phyloP scores from a whole-genome alignment of 257 asterid genomes.

The Voacanga thouarsii region DNA sequence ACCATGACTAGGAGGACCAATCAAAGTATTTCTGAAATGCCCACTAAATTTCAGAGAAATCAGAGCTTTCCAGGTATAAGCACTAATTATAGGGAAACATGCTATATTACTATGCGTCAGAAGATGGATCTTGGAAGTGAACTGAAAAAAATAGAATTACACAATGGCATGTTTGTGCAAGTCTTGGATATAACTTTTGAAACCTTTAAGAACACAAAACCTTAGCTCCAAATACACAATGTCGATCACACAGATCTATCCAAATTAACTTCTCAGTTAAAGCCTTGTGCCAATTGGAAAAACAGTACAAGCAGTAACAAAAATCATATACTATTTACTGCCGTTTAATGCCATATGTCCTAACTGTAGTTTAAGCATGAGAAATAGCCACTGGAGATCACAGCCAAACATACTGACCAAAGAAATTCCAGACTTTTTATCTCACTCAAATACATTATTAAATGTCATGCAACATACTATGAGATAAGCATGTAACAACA shows the following conservation, averaged over 20 bases:
- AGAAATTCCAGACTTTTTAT: neutral
- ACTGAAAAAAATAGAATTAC: neutral
- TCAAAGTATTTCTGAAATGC: neutral
- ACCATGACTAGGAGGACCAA: neutral
- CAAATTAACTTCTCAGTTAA: neutral
- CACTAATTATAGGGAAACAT: neutral
- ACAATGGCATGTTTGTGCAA: neutral
- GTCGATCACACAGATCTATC: neutral
- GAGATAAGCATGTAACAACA: neutral
- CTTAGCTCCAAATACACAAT: neutral
- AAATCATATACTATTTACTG: neutral
- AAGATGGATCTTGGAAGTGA: neutral
- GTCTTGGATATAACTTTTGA: neutral
- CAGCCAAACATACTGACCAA: neutral
- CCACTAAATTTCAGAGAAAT: neutral
- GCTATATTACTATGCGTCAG: too few relatives aligned
- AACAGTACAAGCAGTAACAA: neutral
- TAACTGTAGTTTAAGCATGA: neutral
- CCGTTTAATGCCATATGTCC: neutral
- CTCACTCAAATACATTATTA: neutral
- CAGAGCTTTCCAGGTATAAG: neutral
- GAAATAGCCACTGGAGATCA: neutral
- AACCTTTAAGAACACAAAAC: neutral
- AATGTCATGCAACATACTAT: neutral
- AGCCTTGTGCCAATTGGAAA: neutral